Conservation (phyloP, 192 early-diverging fungal species). For the Mortierella hygrophila region DNA sequence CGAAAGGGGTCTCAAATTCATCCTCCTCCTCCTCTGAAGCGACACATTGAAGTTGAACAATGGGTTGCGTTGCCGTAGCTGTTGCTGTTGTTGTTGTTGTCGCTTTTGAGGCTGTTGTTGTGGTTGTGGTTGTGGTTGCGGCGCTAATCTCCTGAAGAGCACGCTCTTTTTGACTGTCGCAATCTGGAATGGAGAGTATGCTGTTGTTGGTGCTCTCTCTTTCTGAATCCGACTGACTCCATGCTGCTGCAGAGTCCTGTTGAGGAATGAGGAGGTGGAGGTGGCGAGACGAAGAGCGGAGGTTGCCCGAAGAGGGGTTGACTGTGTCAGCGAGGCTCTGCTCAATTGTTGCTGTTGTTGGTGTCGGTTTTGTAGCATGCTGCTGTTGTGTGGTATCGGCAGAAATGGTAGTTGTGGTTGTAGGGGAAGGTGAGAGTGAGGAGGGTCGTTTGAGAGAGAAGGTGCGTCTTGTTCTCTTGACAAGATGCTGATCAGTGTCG, state of each 20-base stretch:
- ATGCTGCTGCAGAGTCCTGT: conserved; percentile 3
- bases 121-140: not conserved
- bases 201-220: not conserved
- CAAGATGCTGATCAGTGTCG: not conserved
- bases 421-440: not conserved
- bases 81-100: not conserved
- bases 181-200: conserved; percentile 15
- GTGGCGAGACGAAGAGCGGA: not conserved
- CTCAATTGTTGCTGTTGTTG: not conserved
- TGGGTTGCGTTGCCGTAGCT: not conserved
- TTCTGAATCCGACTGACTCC: not conserved
- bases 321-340: not conserved
- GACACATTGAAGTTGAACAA: not conserved
- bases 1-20: not conserved
- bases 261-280: not conserved
- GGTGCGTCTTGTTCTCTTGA: conserved; percentile 24
- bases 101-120: not conserved
- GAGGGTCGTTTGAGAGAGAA: conserved; percentile 32
- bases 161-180: conserved; percentile 10
- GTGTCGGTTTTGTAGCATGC: not conserved
- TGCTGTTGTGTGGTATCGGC: not conserved
- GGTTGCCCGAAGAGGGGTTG: not conserved
- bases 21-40: conserved; percentile 5
- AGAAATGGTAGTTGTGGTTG: not conserved
- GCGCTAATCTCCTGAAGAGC: conserved; percentile 16